Conservation (phyloP, 257 asterid species). For the Solanum pinnatisectum region DNA sequence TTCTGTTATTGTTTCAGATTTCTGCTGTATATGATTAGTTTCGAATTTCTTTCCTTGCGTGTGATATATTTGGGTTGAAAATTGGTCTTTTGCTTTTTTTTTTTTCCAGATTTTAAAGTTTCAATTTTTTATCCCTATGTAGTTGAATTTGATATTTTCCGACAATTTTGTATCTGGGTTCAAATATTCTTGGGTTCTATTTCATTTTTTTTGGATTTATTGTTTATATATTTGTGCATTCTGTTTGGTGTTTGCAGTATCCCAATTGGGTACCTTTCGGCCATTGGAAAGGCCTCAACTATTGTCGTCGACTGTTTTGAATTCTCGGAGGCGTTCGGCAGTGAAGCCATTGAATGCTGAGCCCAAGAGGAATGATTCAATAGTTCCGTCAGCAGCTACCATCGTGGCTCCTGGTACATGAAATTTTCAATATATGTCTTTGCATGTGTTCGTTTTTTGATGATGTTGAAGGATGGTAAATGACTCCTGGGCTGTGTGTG, state of each 20-base stretch:
- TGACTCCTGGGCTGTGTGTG: background rate
- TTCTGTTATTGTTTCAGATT: background rate
- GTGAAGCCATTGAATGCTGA: constrained; percentile 65
- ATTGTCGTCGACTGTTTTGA: constrained; percentile 28
- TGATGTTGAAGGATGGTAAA: background rate
- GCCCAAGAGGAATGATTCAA: constrained; percentile 35
- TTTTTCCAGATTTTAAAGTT: background rate
- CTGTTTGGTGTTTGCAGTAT: constrained; percentile 10
- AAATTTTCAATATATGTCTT: background rate
- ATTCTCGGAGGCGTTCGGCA: constrained; percentile 20
- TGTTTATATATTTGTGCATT: background rate
- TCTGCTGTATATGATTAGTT: background rate
- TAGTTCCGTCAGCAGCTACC: constrained; percentile 47
- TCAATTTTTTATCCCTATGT: background rate
- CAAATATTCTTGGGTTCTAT: background rate
- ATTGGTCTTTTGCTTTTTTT: background rate
- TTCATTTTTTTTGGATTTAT: background rate
- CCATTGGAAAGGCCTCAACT: constrained; percentile 35
- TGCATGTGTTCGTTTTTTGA: background rate
- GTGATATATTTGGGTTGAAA: background rate
- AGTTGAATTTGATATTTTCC: background rate
- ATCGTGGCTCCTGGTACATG: constrained; percentile 38
- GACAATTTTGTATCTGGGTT: background rate
- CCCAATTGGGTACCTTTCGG: constrained; percentile 38
- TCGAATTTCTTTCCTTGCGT: background rate